Conservation (phyloP, 352 stramenopile species). For the Heterotrichella gracilis region DNA sequence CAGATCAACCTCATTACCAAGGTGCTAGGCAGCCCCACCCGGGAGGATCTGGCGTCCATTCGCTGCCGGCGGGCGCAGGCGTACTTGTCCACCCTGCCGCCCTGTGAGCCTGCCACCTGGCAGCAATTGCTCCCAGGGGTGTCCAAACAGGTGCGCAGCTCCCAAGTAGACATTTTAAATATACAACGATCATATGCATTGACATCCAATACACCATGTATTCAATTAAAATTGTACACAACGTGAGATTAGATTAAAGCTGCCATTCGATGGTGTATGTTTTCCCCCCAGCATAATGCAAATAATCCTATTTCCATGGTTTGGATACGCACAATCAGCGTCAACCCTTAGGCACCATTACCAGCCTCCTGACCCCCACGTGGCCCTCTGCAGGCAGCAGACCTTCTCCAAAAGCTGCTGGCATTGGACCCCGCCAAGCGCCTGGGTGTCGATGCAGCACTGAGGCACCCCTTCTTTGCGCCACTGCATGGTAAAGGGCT, state of each 20-base stretch:
- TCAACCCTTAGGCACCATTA: background rate
- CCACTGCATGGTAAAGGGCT: constrained; percentile 36
- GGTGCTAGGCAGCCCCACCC: constrained; percentile 9
- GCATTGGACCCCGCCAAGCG: background rate
- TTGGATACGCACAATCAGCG: background rate
- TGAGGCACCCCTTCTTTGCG: constrained; percentile 12
- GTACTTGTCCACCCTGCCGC: no score
- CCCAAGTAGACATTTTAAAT: background rate
- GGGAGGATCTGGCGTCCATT: background rate
- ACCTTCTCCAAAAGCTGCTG: constrained; percentile 10
- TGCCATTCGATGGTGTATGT: no score
- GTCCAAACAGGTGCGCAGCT: no score
- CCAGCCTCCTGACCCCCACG: background rate
- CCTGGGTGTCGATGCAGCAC: background rate
- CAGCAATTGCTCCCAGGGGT: no score
- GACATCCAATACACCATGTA: background rate
- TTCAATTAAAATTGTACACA: no score
- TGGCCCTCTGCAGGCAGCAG: background rate
- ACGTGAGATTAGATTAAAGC: no score
- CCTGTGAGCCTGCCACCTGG: no score
- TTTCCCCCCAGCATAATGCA: no score
- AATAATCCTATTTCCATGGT: background rate
- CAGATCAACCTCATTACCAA: constrained; percentile 13
- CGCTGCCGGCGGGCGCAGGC: no score
- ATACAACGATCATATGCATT: background rate